Percentiles rank a stretch among this genome's conserved stretches.
Conservation (phyloP, 2,329 filamentous ascomycete genomes). For the Ophiostoma piceae region DNA sequence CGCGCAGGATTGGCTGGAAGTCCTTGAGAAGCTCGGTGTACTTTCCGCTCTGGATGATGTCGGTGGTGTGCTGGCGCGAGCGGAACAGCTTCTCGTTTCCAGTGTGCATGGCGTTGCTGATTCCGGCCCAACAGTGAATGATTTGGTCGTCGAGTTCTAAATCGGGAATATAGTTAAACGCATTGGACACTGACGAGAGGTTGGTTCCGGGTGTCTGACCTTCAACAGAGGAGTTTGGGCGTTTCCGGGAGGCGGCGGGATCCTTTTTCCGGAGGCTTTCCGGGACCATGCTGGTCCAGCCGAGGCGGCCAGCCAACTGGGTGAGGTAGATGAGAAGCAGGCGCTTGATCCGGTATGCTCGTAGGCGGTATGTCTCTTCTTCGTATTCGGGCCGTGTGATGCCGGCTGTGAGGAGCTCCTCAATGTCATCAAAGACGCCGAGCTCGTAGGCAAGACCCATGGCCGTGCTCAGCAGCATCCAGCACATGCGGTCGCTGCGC, state of each 20-base stretch:
- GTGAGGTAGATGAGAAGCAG: slow-evolving; percentile 86
- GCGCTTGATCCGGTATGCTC: slow-evolving; percentile 76
- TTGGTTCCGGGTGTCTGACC: slow-evolving; percentile 58
- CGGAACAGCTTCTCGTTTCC: slow-evolving; percentile 86
- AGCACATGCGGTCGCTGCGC: slow-evolving; percentile 92
- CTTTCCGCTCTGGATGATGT: slow-evolving; percentile 78
- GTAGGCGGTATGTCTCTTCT: slow-evolving; percentile 69
- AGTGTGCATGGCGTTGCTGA: slow-evolving; percentile 86
- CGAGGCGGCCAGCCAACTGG: slow-evolving; percentile 86
- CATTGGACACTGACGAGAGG: slow-evolving; percentile 50
- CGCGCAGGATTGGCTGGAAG: slow-evolving; percentile 69
- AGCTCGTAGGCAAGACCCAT: slow-evolving; percentile 88
- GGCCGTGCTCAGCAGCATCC: slow-evolving; percentile 92
- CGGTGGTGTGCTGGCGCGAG: slow-evolving; percentile 79
- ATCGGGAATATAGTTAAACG: slow-evolving; percentile 62
- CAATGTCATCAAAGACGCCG: slow-evolving; percentile 89
- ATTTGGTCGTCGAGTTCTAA: slow-evolving; percentile 63
- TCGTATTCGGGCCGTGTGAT: slow-evolving; percentile 62
- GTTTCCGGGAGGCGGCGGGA: slow-evolving; percentile 43
- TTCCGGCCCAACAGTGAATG: slow-evolving; percentile 86
- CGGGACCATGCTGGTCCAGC: slow-evolving; percentile 90
- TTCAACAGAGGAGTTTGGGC: slow-evolving; percentile 19
- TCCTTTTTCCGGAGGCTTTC: slow-evolving; percentile 56
- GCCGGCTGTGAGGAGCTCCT: slow-evolving; percentile 58
- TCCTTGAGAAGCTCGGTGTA: slow-evolving; percentile 77